Conservation (phyloP, 2,329 filamentous ascomycete genomes). For the Fusarium drepaniforme region DNA sequence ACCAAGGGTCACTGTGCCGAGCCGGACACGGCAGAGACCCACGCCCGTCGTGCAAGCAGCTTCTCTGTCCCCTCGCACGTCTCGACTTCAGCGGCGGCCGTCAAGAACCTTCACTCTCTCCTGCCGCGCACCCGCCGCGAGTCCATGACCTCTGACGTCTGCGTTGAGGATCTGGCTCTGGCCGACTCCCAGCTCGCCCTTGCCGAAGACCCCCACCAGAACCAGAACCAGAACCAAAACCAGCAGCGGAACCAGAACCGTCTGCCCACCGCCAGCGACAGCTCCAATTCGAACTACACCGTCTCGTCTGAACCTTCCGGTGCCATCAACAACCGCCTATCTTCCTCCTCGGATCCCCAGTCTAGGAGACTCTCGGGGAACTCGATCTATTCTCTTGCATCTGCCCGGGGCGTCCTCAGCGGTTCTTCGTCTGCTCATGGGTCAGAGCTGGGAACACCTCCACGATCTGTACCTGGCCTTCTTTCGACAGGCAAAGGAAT, state of each 20-base stretch:
- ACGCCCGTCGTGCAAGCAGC: constrained; percentile 71
- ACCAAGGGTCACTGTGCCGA: constrained; percentile 72
- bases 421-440: constrained; percentile 66
- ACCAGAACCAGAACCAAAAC: constrained; percentile 54
- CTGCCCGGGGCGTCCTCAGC: constrained; percentile 63
- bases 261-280: constrained; percentile 47
- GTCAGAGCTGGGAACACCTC: constrained; percentile 59
- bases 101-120: constrained; percentile 57
- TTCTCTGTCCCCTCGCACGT: constrained; percentile 70
- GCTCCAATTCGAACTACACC: constrained; percentile 44
- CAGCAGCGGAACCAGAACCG: constrained; percentile 53
- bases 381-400: constrained; percentile 78
- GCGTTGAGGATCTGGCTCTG: constrained; percentile 53
- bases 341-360: constrained; percentile 64
- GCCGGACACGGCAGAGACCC: constrained; percentile 67
- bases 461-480: constrained; percentile 59
- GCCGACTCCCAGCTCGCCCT: constrained; percentile 57
- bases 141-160: constrained; percentile 56
- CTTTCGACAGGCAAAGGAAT: constrained; percentile 60
- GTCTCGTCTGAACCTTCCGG: constrained; percentile 63
- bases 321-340: constrained; percentile 50
- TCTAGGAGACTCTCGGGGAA: constrained; percentile 78
- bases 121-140: constrained; percentile 57
- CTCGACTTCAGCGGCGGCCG: constrained; percentile 47
- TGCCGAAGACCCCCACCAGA: constrained; percentile 57